Base-by-base conservation (phyloP, 2,329 filamentous ascomycete species). In the Gaeumannomyces tritici region DNA sequence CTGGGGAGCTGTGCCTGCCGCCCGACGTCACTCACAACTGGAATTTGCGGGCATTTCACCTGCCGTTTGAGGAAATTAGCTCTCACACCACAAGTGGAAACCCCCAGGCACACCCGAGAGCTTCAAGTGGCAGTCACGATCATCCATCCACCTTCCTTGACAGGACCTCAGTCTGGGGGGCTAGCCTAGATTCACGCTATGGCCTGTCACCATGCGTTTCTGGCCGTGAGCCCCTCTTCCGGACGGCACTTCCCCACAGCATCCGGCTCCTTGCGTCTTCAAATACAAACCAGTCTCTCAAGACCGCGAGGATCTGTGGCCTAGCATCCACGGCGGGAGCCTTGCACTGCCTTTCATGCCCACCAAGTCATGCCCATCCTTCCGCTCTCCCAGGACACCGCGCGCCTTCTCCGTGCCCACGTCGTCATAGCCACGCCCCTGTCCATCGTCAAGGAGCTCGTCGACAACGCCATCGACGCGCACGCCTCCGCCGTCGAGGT, bases 401-500 rank as follows among this genome's bases (percentile, higher is more conserved):
- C 81, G 27, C 80, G 80, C 58, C 79, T 83, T 13, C 77, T 93
- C 8, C 82, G 85, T 47, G 85, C 88, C 9, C 78, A 83, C 3
- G 78, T 86, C 66, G 79, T 81, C 57, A 79, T 92, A 60, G 77
- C 81, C 6, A 83, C 83, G 9, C 81, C 89, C 0, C 74, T 78
- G 15, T 81, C 83, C 13, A 75, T 90, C 2, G 82, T 91, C 67
- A 93, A 93, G 70, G 90, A 93, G 73, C 83, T 93, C 4, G 73
- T 93, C 35, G 90, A 93, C 67, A 93, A 93, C 72, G 81, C 89
- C 56, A 80, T 93, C 26, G 89, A 93, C 72, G 88, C 89, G 9
- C 77, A 80, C 61, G 88, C 89, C 15, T 88, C 82, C 2, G 81
- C 80, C 2, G 77, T 93, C 63, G 83, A 89, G 61, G 75, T 93